Base-by-base conservation (phyloP, 139 green algal genomes). In the Pseudopediastrum boryanum region DNA sequence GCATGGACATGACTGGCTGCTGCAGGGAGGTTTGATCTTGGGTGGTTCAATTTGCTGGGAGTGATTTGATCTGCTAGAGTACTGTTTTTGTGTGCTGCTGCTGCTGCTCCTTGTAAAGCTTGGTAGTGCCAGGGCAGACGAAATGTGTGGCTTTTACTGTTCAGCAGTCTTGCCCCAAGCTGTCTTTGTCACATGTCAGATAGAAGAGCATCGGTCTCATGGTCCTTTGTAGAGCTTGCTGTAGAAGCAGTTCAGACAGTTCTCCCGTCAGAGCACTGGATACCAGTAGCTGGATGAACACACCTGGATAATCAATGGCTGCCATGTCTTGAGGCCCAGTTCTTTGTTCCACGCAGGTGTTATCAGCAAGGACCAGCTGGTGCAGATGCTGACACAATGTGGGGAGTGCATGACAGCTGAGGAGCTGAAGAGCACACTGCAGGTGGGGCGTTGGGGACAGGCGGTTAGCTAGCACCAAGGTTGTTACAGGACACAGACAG, bases 391-490 rank as follows among this genome's bases (percentile, higher is more conserved):
- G 75, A 82, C 82, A 43, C 52, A 67, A 21, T 41, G 63, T 2
- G 90, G 90, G 1, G 89, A 94, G 78, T 31, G 52, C 2, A 87
- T 94, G 83, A 61, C 50, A 1, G 27, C 21, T 0, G 78, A 89
- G 6, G 90, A 92, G 83, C 63, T 92, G 70, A 44, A 65, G 25
- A 58, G 35, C 35, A 79, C 61, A 39, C 71, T 92, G 71, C 39
- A 83, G 50, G 50, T 66, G 25, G 5, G 54, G 8, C 5, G 8
- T 38, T 64, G 7, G 7, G n/a, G 54, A 25, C 5, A 13, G 8
- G 54, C 5, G 8, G 5, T 64, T 25, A 25, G 33, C 19, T 19
- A 16, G 16, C 16, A 19, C 16, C 19, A 19, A 19, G 48, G 19
- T 58, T 58, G 48, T 19, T 19, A 27, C 48, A 19, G 19, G 19